Conservation (phyloP, 305 asterid genomes). For the Fraxinus dipetala region DNA sequence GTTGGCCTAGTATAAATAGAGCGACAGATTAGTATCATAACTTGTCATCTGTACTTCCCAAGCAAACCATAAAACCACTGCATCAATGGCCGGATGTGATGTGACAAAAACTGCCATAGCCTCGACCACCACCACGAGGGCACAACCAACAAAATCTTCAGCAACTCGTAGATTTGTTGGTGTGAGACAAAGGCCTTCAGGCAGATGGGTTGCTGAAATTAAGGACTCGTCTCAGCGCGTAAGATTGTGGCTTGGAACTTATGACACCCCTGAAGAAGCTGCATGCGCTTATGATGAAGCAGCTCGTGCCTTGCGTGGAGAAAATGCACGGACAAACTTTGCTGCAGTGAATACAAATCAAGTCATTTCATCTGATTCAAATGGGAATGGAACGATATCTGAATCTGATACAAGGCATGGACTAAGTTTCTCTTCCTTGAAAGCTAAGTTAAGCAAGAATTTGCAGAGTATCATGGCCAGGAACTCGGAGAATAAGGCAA, state of each 20-base stretch:
- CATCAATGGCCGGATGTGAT: constrained; percentile 48
- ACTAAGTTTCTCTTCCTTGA: constrained; percentile 68
- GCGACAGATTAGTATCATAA: neutral
- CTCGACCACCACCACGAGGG: constrained; percentile 28
- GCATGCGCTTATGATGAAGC: constrained; percentile 89
- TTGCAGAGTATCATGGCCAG: constrained; percentile 72
- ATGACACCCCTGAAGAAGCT: constrained; percentile 89
- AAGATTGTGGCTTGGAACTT: constrained; percentile 84
- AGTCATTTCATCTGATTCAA: constrained; percentile 13
- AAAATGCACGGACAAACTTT: constrained; percentile 79
- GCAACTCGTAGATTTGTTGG: constrained; percentile 62
- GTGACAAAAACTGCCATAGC: constrained; percentile 29
- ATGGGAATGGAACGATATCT: constrained; percentile 3
- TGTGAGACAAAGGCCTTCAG: constrained; percentile 80
- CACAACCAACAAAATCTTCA: constrained; percentile 30
- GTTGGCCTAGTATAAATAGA: constrained; percentile 37
- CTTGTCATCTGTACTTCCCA: constrained; percentile 23
- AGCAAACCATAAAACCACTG: constrained; percentile 19
- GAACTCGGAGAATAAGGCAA: constrained; percentile 55
- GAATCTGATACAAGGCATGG: constrained; percentile 40
- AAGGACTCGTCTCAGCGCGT: constrained; percentile 80
- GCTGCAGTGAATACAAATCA: constrained; percentile 21
- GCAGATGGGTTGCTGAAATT: constrained; percentile 93
- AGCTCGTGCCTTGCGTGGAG: constrained; percentile 79
- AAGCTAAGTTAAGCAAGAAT: constrained; percentile 75